phyloP scores from a whole-genome alignment of 805 yeast species.

The Nakazawaea ernobii region DNA sequence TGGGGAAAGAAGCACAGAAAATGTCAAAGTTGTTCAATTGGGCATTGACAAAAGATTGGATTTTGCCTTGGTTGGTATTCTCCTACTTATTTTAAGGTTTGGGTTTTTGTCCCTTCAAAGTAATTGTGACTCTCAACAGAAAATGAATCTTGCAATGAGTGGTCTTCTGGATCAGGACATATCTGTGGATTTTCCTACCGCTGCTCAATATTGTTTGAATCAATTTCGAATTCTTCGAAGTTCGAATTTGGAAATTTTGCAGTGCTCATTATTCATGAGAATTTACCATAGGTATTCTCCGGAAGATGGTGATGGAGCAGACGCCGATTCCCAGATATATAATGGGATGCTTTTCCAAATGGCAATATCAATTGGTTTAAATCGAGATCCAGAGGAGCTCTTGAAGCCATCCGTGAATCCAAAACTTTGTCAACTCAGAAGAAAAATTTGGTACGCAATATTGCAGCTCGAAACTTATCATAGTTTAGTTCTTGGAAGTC shows the following conservation, averaged over 20 bases:
- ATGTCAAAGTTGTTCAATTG: slow-evolving; percentile 10
- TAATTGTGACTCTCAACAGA: not conserved
- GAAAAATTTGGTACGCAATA: slow-evolving; percentile 45
- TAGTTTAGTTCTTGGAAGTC: slow-evolving; percentile 37
- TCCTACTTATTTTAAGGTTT: slow-evolving; percentile 7
- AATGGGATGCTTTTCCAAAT: slow-evolving; percentile 47
- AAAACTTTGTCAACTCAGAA: slow-evolving; percentile 29
- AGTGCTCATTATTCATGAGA: slow-evolving; percentile 38
- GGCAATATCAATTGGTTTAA: slow-evolving; percentile 53
- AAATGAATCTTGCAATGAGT: not conserved
- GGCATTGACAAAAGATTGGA: slow-evolving; percentile 18
- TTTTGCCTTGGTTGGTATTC: slow-evolving; percentile 8
- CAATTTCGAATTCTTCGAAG: slow-evolving; percentile 38
- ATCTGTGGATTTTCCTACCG: slow-evolving; percentile 33
- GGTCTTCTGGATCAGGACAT: slow-evolving; percentile 15
- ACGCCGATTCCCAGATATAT: slow-evolving; percentile 38
- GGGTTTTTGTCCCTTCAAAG: slow-evolving; percentile 4
- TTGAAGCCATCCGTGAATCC: slow-evolving; percentile 23
- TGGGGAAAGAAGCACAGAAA: slow-evolving; percentile 21
- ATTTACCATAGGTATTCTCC: slow-evolving; percentile 38
- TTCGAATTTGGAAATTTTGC: slow-evolving; percentile 37
- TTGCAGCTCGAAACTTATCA: slow-evolving; percentile 35
- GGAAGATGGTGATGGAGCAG: slow-evolving; percentile 43
- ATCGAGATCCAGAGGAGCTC: slow-evolving; percentile 52
- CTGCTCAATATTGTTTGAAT: slow-evolving; percentile 40